Conservation (phyloP, 306 rosid genomes). For the Gastrolobium villosum region DNA sequence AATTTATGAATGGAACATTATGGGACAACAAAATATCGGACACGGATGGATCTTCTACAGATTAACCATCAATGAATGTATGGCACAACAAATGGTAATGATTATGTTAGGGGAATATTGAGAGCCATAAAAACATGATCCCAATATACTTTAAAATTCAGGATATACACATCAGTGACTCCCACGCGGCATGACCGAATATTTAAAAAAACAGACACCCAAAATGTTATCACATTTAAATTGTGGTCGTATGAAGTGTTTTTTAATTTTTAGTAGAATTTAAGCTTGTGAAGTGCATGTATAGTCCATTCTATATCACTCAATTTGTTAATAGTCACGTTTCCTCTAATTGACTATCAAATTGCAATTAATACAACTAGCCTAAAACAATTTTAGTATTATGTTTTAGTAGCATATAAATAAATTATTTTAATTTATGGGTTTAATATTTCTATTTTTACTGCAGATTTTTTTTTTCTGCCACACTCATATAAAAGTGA, state of each 20-base stretch:
- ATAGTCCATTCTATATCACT: not conserved
- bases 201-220: too few species aligned
- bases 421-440: too few species aligned
- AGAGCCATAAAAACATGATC: conserved; percentile 35
- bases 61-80: conserved; percentile 25
- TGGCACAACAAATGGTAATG: conserved; percentile 42
- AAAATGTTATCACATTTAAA: too few species aligned
- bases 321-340: not conserved
- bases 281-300: not conserved
- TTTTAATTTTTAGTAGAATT: too few species aligned
- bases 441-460: too few species aligned
- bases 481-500: too few species aligned
- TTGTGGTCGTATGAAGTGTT: too few species aligned
- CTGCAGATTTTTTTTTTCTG: too few species aligned
- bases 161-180: not conserved
- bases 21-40: conserved; percentile 38
- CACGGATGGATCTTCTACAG: conserved; percentile 25
- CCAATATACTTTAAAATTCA: conserved; percentile 42
- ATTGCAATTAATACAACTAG: not conserved
- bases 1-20: conserved; percentile 29
- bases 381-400: not conserved
- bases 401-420: not conserved
- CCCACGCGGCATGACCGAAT: conserved; percentile 35
- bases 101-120: conserved; percentile 46
- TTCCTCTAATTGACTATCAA: not conserved